phyloP scores from a whole-genome alignment of 2,329 filamentous ascomycete species.

The Rutstroemia sp. region DNA sequence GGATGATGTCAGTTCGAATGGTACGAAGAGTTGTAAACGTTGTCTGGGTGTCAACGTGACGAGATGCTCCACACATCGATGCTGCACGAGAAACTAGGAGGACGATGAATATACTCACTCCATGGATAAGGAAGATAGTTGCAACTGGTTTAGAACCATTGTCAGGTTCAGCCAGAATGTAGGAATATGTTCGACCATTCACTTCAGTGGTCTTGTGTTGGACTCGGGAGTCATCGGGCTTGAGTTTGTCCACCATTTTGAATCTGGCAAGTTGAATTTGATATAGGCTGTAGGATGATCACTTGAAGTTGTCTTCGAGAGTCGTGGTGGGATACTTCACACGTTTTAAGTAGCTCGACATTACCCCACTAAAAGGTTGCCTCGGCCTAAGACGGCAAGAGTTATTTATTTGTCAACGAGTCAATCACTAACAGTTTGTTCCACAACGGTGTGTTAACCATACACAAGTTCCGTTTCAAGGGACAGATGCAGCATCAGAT shows the following conservation, averaged over 20 bases:
- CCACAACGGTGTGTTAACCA: background rate
- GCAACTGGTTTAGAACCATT: constrained; percentile 40
- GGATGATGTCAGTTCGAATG: background rate
- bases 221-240: constrained; percentile 58
- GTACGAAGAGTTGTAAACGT: background rate
- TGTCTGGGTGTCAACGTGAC: background rate
- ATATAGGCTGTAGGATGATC: background rate
- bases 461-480: background rate
- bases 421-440: background rate
- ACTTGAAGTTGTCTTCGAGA: too few relatives aligned
- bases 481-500: too few relatives aligned
- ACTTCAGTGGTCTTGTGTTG: constrained; percentile 55
- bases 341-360: background rate
- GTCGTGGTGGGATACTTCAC: too few relatives aligned
- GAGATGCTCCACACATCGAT: background rate
- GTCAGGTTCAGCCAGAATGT: constrained; percentile 40
- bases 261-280: background rate
- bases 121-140: constrained; percentile 46
- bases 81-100: background rate
- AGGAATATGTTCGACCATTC: constrained; percentile 65
- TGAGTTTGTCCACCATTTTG: constrained; percentile 51
- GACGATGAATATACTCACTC: constrained; percentile 29
- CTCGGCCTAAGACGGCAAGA: background rate
- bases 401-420: background rate
- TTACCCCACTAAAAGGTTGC: background rate